phyloP scores from a whole-genome alignment of 2,329 filamentous ascomycete genomes.

The Harringtonia aguacate region DNA sequence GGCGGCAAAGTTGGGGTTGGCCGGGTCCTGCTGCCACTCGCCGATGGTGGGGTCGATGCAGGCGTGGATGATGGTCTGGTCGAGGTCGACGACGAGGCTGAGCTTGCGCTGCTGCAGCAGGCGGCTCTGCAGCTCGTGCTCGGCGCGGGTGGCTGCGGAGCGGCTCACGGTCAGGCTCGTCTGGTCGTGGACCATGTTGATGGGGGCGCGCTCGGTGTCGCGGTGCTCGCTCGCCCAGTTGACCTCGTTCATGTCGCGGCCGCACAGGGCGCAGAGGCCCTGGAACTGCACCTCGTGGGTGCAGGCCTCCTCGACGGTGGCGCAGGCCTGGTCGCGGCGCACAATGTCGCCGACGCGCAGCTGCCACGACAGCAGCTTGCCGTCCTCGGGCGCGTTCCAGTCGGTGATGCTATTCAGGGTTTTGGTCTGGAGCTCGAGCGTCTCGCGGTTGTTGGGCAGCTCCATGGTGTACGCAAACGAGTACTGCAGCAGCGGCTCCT shows the following conservation, averaged over 20 bases:
- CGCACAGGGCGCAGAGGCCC: slow-evolving; percentile 83
- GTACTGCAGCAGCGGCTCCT: slow-evolving; percentile 77
- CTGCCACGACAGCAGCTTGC: slow-evolving; percentile 66
- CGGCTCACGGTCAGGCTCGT: slow-evolving; percentile 76
- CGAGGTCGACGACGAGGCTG: slow-evolving; percentile 89
- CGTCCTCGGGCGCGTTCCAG: slow-evolving; percentile 78
- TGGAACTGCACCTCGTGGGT: slow-evolving; percentile 84
- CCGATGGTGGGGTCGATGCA: slow-evolving; percentile 93
- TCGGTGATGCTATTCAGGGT: slow-evolving; percentile 61
- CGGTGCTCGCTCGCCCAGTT: slow-evolving; percentile 72
- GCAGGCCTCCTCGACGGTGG: slow-evolving; percentile 84
- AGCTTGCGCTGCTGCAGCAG: slow-evolving; percentile 74
- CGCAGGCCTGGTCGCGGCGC: slow-evolving; percentile 43
- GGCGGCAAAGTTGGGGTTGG: slow-evolving; percentile 83
- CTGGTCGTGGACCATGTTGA: slow-evolving; percentile 93
- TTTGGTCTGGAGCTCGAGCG: slow-evolving; percentile 50
- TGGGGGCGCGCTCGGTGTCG: slow-evolving; percentile 77
- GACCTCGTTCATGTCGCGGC: slow-evolving; percentile 89
- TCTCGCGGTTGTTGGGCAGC: slow-evolving; percentile 52
- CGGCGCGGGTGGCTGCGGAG: slow-evolving; percentile 67
- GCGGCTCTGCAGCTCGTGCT: slow-evolving; percentile 77
- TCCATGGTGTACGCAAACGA: slow-evolving; percentile 71
- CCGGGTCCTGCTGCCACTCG: slow-evolving; percentile 84
- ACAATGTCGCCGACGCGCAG: slow-evolving; percentile 58
- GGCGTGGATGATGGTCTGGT: slow-evolving; percentile 97